Base-by-base conservation (phyloP, 2,329 filamentous ascomycete species). In the Fusarium hostae region DNA sequence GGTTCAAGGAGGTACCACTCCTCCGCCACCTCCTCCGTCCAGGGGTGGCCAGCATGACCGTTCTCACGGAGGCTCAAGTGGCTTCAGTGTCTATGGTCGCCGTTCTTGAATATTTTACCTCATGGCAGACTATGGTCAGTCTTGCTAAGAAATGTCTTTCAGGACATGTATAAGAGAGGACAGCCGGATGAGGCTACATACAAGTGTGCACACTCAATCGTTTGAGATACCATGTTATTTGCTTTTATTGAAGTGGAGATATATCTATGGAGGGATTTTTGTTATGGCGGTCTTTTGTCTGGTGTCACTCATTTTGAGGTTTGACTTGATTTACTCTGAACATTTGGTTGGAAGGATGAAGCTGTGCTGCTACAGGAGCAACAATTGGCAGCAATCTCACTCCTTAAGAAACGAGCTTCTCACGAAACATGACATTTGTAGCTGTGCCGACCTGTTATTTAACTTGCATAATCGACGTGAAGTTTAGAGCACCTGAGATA, bases 81-180 rank as follows among this genome's bases (percentile, higher is more conserved):
- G 67, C n/a, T 71, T 64, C 43, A 69, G 66, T 35, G 68, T 68
- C 6, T 68, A 57, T 54, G 56, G 59, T 24, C 48, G 61, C 32
- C 51, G 51, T 41, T 62, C 61, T 28, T 70, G 47, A 66, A 52
- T 22, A n/a, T n/a, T 34, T 40, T 26, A 41, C 47, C 48, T 24
- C 26, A 34, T 26, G 28, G 45, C 28, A 40, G 54, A n/a, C 52
- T 28, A 37, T 35, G 41, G n/a, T 22, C 39, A 43, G 63, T 48
- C 63, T 41, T 40, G 41, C 37, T 22, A 59, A 47, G 68, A 69
- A 70, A 72, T 77, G 66, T 74, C 63, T 69, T 54, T 52, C 20
- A 52, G 69, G 64, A 74, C 68, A 76, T 77, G 57, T 47, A 50
- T 52, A 50, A 66, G 68, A 77, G 55, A 52, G 51, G 41, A 41